Percentiles rank a stretch among this genome's conserved stretches.
Evolutionary conservation across 495 filamentous ascomycete genomes (phyloP).

Genomic region (Bryoglossum gracile): DNA sequence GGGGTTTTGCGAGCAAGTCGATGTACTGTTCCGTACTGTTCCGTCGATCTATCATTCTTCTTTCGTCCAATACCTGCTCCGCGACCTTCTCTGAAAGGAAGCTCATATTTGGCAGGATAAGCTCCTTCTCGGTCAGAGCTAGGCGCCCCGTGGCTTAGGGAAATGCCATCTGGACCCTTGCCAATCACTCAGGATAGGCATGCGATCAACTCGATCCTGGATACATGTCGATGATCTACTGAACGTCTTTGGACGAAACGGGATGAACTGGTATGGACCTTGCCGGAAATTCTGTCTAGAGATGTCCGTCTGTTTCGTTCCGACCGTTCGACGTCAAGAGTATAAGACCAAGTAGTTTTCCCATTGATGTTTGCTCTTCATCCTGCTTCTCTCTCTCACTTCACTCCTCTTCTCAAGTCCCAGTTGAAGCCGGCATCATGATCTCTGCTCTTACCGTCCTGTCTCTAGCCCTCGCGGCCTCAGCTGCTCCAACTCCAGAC

Average conservation of each 20-base stretch:
- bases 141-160: not conserved
- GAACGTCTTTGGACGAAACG: not conserved
- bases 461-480: slow-evolving; percentile 11
- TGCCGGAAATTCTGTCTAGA: not conserved
- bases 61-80: no score
- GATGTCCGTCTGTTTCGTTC: no score
- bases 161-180: slow-evolving; percentile 1
- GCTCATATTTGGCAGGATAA: slow-evolving; percentile 7
- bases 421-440: slow-evolving; percentile 10
- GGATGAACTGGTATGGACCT: not conserved
- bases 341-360: slow-evolving; percentile 9
- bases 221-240: not conserved
- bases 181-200: slow-evolving; percentile 3
- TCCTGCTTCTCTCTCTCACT: slow-evolving; percentile 1
- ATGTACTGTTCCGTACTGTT: no score
- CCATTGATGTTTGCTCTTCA: not conserved
- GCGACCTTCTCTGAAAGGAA: slow-evolving; percentile 14
- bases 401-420: not conserved
- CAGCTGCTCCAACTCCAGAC: slow-evolving; percentile 13
- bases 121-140: slow-evolving; percentile 17
- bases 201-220: slow-evolving; percentile 1
- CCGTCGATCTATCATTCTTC: no score
- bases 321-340: not conserved
- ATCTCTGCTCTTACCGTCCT: slow-evolving; percentile 17
- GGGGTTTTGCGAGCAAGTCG: no score